Base-by-base conservation (phyloP, 2,329 filamentous ascomycete species). In the Aspergillus ibericus region DNA sequence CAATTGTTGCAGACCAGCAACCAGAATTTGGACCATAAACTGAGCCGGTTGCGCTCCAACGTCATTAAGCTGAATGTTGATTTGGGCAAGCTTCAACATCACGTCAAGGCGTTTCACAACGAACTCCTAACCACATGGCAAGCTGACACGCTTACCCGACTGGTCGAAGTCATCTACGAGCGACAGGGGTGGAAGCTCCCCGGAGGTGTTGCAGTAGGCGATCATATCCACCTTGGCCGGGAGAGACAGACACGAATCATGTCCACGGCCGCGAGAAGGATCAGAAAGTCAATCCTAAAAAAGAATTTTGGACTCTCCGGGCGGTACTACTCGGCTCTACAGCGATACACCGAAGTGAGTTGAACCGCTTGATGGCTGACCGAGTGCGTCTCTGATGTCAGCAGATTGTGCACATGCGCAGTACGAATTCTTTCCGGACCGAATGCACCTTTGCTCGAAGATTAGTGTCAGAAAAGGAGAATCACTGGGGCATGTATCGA, bases 91-190 rank as follows among this genome's bases (percentile, higher is more conserved):
- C 65, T 73, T 18, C 62, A 71, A 20, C 65, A 57, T 6, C 67
- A 71, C 50, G 32, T 73, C 55, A 65, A 61, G 15, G 58, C 67
- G 4, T 67, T 68, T 44, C 57, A 68, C 18, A 63, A 66, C 38
- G 70, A 72, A 2, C 59, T 67, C 29, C 63, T 73, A 32, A 61
- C 63, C n/a, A 72, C 64, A 35, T 75, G 72, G 71, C 68, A 75
- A 53, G 72, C 72, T 13, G 69, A 75, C 52, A 66, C 66, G n/a
- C 65, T 75, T 13, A 75, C 72, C 1, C 68, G 70, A 20, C 65
- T 75, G n/a, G 67, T 75, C 49, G 72, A 73, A 47, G 65, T 71
- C 20, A 63, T 70, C 13, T 66, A 71, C 57, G 58, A 64, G 35
- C 59, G 53, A 9, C 66, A 70, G 42, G 48, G 60, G 13, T 61